Percentiles rank a stretch among this genome's conserved stretches.
These are phyloP conservation scores for Skeletonema costatum DNA, from an alignment of 108 stramenopile genomes.

Conservation along the genomic window DNA sequence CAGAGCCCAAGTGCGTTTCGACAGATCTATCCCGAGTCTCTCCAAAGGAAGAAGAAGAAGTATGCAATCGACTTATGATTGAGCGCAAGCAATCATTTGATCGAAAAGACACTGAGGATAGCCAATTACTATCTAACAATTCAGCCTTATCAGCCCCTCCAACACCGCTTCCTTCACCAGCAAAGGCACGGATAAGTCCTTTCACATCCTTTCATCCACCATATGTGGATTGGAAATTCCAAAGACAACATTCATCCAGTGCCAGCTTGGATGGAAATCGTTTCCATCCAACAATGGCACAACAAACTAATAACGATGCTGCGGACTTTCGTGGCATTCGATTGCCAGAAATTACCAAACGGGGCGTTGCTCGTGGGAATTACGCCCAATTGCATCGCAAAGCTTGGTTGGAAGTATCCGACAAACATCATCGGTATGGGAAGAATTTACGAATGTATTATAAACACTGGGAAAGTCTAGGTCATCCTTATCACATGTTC, in stretches of 20 bases:
- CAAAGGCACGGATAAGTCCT: slow-evolving; percentile 4
- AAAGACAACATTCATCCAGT: slow-evolving; percentile 31
- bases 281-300: slow-evolving; percentile 14
- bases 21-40: slow-evolving; percentile 3
- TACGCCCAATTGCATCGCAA: slow-evolving; percentile 80
- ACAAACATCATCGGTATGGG: slow-evolving; percentile 91
- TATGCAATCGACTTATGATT: not conserved
- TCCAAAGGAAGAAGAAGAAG: not conserved
- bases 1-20: slow-evolving; percentile 5
- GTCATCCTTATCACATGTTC: slow-evolving; percentile 79
- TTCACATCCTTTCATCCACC: slow-evolving; percentile 1
- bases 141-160: not conserved
- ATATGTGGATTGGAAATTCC: slow-evolving; percentile 42
- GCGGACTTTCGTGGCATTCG: slow-evolving; percentile 75
- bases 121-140: not conserved
- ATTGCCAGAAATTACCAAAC: slow-evolving; percentile 75
- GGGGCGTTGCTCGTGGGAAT: slow-evolving; percentile 76
- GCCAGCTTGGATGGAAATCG: slow-evolving; percentile 7
- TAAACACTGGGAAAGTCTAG: slow-evolving; percentile 78
- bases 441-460: slow-evolving; percentile 92
- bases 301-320: slow-evolving; percentile 9
- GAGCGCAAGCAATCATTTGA: slow-evolving; percentile 1
- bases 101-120: not conserved
- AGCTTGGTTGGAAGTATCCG: slow-evolving; percentile 91
- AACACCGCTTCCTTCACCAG: slow-evolving; percentile 22